A percentile compares a stretch with the other conserved stretches of the same genome.
Evolutionary conservation across 106 monocot species (phyloP).

Genomic region (Acanthochlamys bracteata): DNA sequence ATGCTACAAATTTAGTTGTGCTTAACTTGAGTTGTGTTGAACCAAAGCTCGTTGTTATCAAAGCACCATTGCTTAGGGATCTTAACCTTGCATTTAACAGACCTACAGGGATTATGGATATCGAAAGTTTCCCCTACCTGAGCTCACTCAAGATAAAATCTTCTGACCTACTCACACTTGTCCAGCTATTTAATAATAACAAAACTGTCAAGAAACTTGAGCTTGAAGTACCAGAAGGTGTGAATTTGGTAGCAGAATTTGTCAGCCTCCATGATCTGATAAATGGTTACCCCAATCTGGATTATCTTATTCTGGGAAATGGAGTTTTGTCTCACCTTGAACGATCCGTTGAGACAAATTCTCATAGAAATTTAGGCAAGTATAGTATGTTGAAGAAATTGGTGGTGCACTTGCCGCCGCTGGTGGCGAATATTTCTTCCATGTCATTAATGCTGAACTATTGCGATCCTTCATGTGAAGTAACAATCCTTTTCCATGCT

Average conservation of each 20-base stretch:
- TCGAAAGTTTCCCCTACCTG: conserved; percentile 10
- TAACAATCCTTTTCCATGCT: conserved; percentile 17
- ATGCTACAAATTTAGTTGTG: conserved; percentile 31
- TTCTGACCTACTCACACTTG: conserved; percentile 15
- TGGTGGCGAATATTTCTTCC: not conserved
- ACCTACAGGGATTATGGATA: conserved; percentile 3
- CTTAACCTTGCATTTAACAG: conserved; percentile 31
- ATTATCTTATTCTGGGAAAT: conserved; percentile 24
- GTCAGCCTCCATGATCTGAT: conserved; percentile 10
- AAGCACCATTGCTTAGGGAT: conserved; percentile 22
- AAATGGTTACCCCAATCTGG: conserved; percentile 17
- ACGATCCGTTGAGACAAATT: not conserved
- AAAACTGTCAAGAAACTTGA: conserved; percentile 19
- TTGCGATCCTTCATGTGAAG: conserved; percentile 22
- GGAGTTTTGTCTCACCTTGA: conserved; percentile 20
- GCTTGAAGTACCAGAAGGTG: conserved; percentile 9
- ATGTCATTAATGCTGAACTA: conserved; percentile 6
- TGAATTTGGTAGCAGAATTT: conserved; percentile 4
- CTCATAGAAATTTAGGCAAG: not conserved
- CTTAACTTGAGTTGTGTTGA: conserved; percentile 40
- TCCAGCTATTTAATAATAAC: conserved; percentile 11
- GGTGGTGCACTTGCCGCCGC: conserved; percentile 16
- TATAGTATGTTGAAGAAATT: conserved; percentile 19
- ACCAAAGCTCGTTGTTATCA: conserved; percentile 28
- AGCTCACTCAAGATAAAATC: conserved; percentile 23